Evolutionary conservation across 352 stramenopile genomes (phyloP).

Genomic region (Pythium monospermum): DNA sequence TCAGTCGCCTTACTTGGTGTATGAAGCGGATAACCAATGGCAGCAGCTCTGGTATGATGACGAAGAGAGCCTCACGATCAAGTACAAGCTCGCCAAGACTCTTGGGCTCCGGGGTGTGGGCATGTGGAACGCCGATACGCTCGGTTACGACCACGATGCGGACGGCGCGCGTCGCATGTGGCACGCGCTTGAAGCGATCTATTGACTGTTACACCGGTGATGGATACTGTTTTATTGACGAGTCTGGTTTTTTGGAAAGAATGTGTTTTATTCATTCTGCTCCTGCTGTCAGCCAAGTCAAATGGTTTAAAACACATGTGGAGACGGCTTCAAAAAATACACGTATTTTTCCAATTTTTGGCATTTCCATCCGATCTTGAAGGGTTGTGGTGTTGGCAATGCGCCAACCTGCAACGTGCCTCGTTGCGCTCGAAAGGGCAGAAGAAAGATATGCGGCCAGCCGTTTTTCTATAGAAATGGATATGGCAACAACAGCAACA

Average conservation of each 20-base stretch:
- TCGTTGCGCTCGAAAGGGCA: slow-evolving; percentile 21
- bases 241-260: background rate
- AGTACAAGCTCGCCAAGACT: slow-evolving; percentile 47
- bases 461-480: slow-evolving; percentile 29
- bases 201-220: slow-evolving; percentile 15
- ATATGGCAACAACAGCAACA: slow-evolving; percentile 15
- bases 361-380: slow-evolving; percentile 27
- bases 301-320: slow-evolving; percentile 16
- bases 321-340: no score
- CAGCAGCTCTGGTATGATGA: slow-evolving; percentile 78
- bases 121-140: slow-evolving; percentile 80
- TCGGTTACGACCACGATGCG: slow-evolving; percentile 41
- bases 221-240: slow-evolving; percentile 7
- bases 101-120: slow-evolving; percentile 54
- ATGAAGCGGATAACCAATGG: background rate
- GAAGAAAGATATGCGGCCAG: slow-evolving; percentile 24
- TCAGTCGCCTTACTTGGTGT: slow-evolving; percentile 48
- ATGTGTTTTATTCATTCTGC: no score
- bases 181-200: slow-evolving; percentile 34
- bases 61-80: slow-evolving; percentile 42
- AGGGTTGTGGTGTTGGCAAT: slow-evolving; percentile 12
- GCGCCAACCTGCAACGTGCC: background rate
- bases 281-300: slow-evolving; percentile 1
- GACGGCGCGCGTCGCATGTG: slow-evolving; percentile 54
- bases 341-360: slow-evolving; percentile 29